Conservation (phyloP, 192 early-diverging fungal species). For the Mortierella hygrophila region DNA sequence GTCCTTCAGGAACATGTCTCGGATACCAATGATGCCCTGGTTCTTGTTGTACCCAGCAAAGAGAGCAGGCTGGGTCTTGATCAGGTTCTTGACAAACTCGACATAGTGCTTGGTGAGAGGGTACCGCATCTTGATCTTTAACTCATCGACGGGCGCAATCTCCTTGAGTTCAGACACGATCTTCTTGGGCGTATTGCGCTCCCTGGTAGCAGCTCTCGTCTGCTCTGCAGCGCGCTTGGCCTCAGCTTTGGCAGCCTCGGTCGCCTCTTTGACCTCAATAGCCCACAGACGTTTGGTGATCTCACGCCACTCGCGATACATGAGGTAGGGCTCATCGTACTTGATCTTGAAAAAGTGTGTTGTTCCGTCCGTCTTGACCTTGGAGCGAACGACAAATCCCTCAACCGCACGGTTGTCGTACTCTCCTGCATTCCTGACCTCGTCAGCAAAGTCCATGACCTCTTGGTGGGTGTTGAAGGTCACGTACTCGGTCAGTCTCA, state of each 20-base stretch:
- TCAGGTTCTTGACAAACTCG: slow-evolving; percentile 77
- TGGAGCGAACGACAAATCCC: slow-evolving; percentile 93
- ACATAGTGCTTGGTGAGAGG: slow-evolving; percentile 78
- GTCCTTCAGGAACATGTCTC: slow-evolving; percentile 82
- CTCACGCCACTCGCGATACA: slow-evolving; percentile 98
- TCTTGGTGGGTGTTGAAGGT: slow-evolving; percentile 69
- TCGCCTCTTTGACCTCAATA: slow-evolving; percentile 31
- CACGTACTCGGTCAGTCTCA: slow-evolving; percentile 68
- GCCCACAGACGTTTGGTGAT: slow-evolving; percentile 77
- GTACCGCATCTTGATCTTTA: slow-evolving; percentile 60
- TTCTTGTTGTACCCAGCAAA: slow-evolving; percentile 76
- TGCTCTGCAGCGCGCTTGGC: slow-evolving; percentile 6
- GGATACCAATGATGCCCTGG: slow-evolving; percentile 85
- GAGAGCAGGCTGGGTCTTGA: slow-evolving; percentile 70
- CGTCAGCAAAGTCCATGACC: slow-evolving; percentile 76
- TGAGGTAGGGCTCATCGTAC: slow-evolving; percentile 93
- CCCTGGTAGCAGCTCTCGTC: slow-evolving; percentile 10
- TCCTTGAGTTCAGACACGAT: background rate
- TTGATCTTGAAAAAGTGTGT: slow-evolving; percentile 91
- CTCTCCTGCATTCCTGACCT: slow-evolving; percentile 72
- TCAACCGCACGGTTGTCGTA: slow-evolving; percentile 84
- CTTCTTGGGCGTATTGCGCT: background rate
- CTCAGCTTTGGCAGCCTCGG: background rate
- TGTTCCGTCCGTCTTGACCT: slow-evolving; percentile 18
- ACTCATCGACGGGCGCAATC: background rate